A percentile compares a stretch with the other conserved stretches of the same genome.
Evolutionary conservation across 352 stramenopile genomes (phyloP).

Genomic region (Globisporangium abappressorium): DNA sequence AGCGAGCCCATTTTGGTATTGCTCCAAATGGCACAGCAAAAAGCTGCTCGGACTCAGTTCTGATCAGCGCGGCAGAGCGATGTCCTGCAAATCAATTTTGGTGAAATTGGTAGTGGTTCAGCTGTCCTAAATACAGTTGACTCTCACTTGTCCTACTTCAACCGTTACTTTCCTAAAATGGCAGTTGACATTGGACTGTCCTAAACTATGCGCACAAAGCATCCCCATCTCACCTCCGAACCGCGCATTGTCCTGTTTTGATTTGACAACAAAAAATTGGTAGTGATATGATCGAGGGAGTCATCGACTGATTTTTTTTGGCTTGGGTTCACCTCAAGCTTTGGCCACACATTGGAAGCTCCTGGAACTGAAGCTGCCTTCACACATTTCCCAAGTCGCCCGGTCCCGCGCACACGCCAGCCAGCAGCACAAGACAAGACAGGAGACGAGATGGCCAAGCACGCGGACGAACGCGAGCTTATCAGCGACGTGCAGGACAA

Average conservation of each 20-base stretch:
- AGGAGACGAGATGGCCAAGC: conserved; percentile 12
- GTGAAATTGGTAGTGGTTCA: too few relatives aligned
- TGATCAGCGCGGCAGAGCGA: too few relatives aligned
- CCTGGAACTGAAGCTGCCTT: neutral
- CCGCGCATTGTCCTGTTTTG: neutral
- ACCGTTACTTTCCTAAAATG: neutral
- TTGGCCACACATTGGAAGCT: neutral
- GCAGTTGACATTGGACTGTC: neutral
- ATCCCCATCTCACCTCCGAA: neutral
- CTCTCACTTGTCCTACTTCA: too few relatives aligned
- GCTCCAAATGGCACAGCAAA: too few relatives aligned
- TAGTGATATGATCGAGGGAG: neutral
- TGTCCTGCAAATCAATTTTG: too few relatives aligned
- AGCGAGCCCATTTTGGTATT: neutral
- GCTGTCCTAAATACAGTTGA: too few relatives aligned
- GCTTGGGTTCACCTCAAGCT: neutral
- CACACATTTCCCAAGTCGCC: conserved; percentile 9
- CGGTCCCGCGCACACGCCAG: neutral
- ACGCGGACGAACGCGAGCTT: conserved; percentile 14
- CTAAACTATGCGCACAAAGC: neutral
- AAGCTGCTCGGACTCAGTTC: too few relatives aligned
- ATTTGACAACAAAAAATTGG: neutral
- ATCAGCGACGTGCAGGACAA: conserved; percentile 18
- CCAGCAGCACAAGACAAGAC: neutral
- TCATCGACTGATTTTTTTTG: neutral